These are phyloP conservation scores for Aspergillus asperescens DNA, from an alignment of 495 filamentous ascomycete genomes.

Conservation along the genomic window DNA sequence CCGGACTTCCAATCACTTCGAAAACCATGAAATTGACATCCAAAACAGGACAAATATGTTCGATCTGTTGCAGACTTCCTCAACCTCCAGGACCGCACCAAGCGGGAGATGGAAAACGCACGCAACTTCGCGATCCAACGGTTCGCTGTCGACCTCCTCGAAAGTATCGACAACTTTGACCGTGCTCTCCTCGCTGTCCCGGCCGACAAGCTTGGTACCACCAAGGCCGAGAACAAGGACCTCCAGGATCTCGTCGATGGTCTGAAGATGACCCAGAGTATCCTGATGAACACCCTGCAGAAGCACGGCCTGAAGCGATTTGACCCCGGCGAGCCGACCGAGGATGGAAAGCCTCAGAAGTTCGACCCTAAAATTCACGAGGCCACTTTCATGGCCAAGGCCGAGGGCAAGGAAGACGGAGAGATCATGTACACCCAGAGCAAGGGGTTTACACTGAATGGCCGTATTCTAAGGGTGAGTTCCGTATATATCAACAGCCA, in stretches of 20 bases:
- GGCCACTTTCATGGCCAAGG: conserved; percentile 86
- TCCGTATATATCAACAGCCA: background rate
- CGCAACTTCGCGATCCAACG: conserved; percentile 90
- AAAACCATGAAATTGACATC: background rate
- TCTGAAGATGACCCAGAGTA: conserved; percentile 87
- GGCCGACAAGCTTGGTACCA: conserved; percentile 56
- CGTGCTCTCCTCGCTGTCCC: conserved; percentile 79
- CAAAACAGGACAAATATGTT: conserved; percentile 78
- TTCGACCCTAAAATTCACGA: conserved; percentile 97
- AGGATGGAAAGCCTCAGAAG: conserved; percentile 52
- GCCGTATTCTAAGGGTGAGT: conserved; percentile 72
- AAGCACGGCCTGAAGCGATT: conserved; percentile 94
- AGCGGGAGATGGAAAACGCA: conserved; percentile 80
- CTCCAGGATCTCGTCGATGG: conserved; percentile 79
- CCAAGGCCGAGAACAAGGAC: conserved; percentile 50
- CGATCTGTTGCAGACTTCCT: conserved; percentile 93
- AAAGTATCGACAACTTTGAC: conserved; percentile 94
- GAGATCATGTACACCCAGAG: conserved; percentile 87
- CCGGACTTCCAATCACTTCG: background rate
- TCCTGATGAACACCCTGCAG: conserved; percentile 80
- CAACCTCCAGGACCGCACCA: conserved; percentile 91
- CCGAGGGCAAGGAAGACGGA: conserved; percentile 79
- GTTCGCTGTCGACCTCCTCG: conserved; percentile 91
- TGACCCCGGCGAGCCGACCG: conserved; percentile 59
- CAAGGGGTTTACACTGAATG: conserved; percentile 92